Evolutionary conservation across 352 stramenopile species (phyloP).

Genomic region (Phytophthora fragariae): DNA sequence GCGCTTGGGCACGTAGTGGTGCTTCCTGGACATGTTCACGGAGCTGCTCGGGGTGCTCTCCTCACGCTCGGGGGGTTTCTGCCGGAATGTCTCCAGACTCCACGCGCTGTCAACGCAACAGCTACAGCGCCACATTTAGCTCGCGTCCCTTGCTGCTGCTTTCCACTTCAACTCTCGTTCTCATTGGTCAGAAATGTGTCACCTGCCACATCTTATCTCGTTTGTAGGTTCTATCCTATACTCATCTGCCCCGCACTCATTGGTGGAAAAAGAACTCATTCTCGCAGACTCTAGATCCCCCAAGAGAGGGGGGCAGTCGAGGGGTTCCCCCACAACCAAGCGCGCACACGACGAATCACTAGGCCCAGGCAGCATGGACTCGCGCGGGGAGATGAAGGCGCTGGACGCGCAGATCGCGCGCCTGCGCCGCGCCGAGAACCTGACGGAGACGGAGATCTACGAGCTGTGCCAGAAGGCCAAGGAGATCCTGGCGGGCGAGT

Average conservation of each 20-base stretch:
- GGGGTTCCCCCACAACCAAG: slow-evolving; percentile 19
- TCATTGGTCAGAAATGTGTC: background rate
- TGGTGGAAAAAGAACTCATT: slow-evolving; percentile 15
- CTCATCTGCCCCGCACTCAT: background rate
- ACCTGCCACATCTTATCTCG: background rate
- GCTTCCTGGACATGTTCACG: slow-evolving; percentile 52
- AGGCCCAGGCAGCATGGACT: slow-evolving; percentile 34
- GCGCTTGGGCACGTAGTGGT: slow-evolving; percentile 64
- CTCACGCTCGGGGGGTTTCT: slow-evolving; percentile 22
- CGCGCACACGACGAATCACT: background rate
- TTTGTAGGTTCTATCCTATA: background rate
- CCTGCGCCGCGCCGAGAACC: slow-evolving; percentile 86
- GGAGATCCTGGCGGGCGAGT: slow-evolving; percentile 88
- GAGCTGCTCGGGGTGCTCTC: background rate
- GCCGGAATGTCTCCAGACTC: slow-evolving; percentile 11
- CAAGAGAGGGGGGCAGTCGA: slow-evolving; percentile 4
- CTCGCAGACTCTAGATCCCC: background rate
- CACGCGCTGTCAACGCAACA: background rate
- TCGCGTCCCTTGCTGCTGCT: background rate
- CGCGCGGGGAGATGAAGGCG: slow-evolving; percentile 86
- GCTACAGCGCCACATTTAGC: background rate
- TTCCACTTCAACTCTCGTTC: background rate
- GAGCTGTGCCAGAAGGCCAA: slow-evolving; percentile 91
- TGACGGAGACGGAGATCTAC: slow-evolving; percentile 91
- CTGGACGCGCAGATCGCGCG: slow-evolving; percentile 89